These are phyloP conservation scores for Middelhovenomyces tepae DNA, from an alignment of 805 yeast genomes.

Conservation along the genomic window DNA sequence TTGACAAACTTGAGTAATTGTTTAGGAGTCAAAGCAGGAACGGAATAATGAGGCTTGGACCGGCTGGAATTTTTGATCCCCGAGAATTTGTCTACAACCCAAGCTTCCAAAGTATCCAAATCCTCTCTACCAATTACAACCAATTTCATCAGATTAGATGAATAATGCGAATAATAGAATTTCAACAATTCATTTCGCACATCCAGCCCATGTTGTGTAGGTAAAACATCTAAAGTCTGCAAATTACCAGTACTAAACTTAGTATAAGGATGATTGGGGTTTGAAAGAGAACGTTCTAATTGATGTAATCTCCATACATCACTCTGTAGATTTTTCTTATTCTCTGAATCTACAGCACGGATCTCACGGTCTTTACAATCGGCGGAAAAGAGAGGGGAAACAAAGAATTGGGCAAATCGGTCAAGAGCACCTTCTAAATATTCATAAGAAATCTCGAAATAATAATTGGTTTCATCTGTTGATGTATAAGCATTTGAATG, in stretches of 20 bases:
- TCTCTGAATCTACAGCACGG: conserved; percentile 91
- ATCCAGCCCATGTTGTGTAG: conserved; percentile 51
- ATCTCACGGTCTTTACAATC: conserved; percentile 86
- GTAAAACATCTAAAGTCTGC: conserved; percentile 61
- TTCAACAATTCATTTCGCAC: conserved; percentile 75
- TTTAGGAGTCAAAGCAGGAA: conserved; percentile 39
- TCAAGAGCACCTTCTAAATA: conserved; percentile 82
- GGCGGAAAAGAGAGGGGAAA: conserved; percentile 64
- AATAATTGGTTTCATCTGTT: conserved; percentile 81
- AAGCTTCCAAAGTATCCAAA: conserved; percentile 56
- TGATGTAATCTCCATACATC: conserved; percentile 87
- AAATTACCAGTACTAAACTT: conserved; percentile 88
- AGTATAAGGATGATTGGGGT: conserved; percentile 70
- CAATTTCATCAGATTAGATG: conserved; percentile 82
- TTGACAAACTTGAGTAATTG: conserved; percentile 47
- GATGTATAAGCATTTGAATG: conserved; percentile 89
- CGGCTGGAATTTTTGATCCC: conserved; percentile 46
- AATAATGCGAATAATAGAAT: conserved; percentile 63
- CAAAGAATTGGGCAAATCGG: conserved; percentile 87
- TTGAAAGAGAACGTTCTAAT: conserved; percentile 65
- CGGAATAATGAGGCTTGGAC: conserved; percentile 31
- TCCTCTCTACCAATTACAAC: conserved; percentile 78
- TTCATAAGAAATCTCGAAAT: conserved; percentile 71
- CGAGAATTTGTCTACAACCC: conserved; percentile 63
- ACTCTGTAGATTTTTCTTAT: conserved; percentile 85